These are phyloP conservation scores for Fraxinus americana DNA, from an alignment of 257 asterid genomes.

Conservation along the genomic window DNA sequence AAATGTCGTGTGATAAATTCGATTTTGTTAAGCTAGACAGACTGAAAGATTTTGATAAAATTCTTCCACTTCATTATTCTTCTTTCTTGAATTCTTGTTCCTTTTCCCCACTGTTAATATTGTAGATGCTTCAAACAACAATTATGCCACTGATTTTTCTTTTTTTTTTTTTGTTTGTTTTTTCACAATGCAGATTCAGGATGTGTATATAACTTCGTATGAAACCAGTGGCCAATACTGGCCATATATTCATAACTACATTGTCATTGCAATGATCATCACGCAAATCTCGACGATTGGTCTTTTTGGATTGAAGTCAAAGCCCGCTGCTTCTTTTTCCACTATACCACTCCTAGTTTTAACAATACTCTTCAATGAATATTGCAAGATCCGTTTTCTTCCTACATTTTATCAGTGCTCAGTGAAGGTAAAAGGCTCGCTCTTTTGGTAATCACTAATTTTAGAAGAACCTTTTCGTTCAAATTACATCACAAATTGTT, in stretches of 20 bases:
- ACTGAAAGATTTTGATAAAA: background rate
- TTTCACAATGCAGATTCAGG: conserved; percentile 62
- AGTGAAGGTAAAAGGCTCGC: conserved; percentile 57
- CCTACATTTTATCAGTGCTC: conserved; percentile 72
- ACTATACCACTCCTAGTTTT: conserved; percentile 71
- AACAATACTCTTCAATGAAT: conserved; percentile 77
- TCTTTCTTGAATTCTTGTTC: background rate
- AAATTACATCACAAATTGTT: background rate
- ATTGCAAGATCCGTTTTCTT: conserved; percentile 84
- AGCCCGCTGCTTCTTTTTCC: conserved; percentile 82
- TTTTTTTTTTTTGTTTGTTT: background rate
- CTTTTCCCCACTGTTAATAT: conserved; percentile 5
- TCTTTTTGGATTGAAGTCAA: conserved; percentile 86
- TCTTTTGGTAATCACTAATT: background rate
- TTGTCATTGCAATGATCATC: conserved; percentile 66
- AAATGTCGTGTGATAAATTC: no score
- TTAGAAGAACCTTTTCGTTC: background rate
- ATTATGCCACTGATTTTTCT: conserved; percentile 1
- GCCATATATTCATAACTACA: conserved; percentile 89
- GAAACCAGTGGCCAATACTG: conserved; percentile 93
- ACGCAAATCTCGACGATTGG: conserved; percentile 93
- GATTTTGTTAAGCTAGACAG: background rate
- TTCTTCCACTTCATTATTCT: no score
- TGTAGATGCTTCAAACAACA: background rate
- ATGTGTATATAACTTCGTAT: conserved; percentile 77